Percentiles rank a stretch among this genome's conserved stretches.
Evolutionary conservation across 2,329 filamentous ascomycete species (phyloP).

Genomic region (Scytalidium sp.): DNA sequence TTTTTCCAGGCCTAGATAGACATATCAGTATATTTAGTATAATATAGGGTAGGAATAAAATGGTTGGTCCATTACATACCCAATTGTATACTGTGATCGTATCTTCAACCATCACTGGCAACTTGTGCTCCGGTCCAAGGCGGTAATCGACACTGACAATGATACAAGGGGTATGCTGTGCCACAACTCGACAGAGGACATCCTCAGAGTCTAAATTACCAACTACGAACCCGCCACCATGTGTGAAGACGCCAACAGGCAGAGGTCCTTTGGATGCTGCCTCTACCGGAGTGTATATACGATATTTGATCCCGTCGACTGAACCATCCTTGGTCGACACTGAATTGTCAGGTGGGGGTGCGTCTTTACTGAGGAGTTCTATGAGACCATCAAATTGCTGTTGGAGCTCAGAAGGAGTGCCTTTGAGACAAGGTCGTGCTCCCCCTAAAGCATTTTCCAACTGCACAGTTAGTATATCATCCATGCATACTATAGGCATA

Average conservation of each 20-base stretch:
- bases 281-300: conserved; percentile 19
- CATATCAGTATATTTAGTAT: too few relatives aligned
- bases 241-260: conserved; percentile 31
- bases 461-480: too few relatives aligned
- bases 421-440: too few relatives aligned
- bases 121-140: conserved; percentile 15
- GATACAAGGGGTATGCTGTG: conserved; percentile 26
- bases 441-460: too few relatives aligned
- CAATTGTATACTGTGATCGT: conserved; percentile 16
- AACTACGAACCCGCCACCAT: conserved; percentile 33
- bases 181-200: conserved; percentile 28
- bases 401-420: too few relatives aligned
- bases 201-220: conserved; percentile 34
- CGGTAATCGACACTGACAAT: conserved; percentile 33
- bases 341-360: too few relatives aligned
- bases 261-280: conserved; percentile 14
- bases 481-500: too few relatives aligned
- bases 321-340: too few relatives aligned
- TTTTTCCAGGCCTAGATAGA: conserved; percentile 14
- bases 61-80: conserved; percentile 8
- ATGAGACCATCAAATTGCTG: too few relatives aligned
- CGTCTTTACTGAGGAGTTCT: too few relatives aligned
- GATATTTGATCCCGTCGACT: too few relatives aligned
- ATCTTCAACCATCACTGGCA: conserved; percentile 28
- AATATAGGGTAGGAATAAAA: background rate